These are phyloP conservation scores for Kurtzmaniella quercitrusa DNA, from an alignment of 1,139 yeast genomes.

Conservation along the genomic window DNA sequence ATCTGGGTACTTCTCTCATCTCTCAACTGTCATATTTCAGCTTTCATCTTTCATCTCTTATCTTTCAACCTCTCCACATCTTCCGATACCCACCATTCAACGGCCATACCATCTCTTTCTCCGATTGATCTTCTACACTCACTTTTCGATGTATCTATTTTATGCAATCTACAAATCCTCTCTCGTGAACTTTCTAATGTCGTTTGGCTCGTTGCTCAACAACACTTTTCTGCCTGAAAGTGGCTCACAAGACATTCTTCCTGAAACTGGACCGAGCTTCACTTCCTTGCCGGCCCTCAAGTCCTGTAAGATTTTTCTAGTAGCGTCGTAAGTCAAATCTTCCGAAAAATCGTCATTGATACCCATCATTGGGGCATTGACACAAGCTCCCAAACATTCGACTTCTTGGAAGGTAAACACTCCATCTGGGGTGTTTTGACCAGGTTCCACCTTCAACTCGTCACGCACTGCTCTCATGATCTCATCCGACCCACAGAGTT, in stretches of 20 bases:
- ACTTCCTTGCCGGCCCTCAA: slow-evolving; percentile 61
- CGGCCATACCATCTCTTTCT: no score
- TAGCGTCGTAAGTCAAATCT: slow-evolving; percentile 70
- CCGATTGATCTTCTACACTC: background rate
- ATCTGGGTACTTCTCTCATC: no score
- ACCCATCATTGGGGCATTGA: slow-evolving; percentile 86
- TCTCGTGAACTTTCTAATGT: slow-evolving; percentile 51
- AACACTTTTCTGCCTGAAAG: slow-evolving; percentile 66
- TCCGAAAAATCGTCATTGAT: slow-evolving; percentile 81
- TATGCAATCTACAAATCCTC: slow-evolving; percentile 22
- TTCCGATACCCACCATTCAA: no score
- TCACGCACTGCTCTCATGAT: slow-evolving; percentile 67
- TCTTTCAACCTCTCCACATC: no score
- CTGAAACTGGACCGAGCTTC: slow-evolving; percentile 65
- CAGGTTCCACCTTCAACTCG: slow-evolving; percentile 65
- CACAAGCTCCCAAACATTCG: slow-evolving; percentile 91
- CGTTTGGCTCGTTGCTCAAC: slow-evolving; percentile 57
- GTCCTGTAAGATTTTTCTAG: slow-evolving; percentile 57
- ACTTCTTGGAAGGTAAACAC: slow-evolving; percentile 83
- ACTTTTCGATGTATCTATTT: background rate
- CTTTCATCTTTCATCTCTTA: no score
- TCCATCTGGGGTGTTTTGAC: slow-evolving; percentile 74
- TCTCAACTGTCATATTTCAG: no score
- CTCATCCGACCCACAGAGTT: slow-evolving; percentile 76
- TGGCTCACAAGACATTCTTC: slow-evolving; percentile 76